Percentiles rank a stretch among this genome's conserved stretches.
These are phyloP conservation scores for Fusarium guadeloupense DNA, from an alignment of 2,329 filamentous ascomycete genomes.

Conservation along the genomic window DNA sequence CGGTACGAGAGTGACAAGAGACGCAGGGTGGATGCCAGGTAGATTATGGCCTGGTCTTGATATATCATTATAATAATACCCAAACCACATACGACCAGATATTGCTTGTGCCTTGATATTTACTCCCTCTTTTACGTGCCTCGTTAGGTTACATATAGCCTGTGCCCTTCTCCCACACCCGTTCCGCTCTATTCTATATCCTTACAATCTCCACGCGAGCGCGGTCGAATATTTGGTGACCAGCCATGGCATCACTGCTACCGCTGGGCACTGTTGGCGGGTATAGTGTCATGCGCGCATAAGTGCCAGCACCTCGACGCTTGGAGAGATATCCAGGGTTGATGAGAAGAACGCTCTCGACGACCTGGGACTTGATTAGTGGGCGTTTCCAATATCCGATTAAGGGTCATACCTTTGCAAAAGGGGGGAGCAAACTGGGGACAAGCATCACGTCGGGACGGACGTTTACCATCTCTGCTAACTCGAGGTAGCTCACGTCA, in stretches of 20 bases:
- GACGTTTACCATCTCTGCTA: conserved; percentile 90
- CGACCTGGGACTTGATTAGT: conserved; percentile 67
- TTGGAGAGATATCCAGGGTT: conserved; percentile 92
- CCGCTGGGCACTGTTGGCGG: conserved; percentile 70
- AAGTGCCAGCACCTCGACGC: conserved; percentile 84
- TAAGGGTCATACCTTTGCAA: conserved; percentile 75
- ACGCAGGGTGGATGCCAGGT: conserved; percentile 61
- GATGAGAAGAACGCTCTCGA: conserved; percentile 88
- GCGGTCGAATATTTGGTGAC: conserved; percentile 82
- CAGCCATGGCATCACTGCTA: conserved; percentile 65
- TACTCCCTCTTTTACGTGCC: conserved; percentile 23
- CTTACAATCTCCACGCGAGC: conserved; percentile 87
- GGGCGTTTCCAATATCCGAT: neutral
- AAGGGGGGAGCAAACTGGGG: conserved; percentile 84
- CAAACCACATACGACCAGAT: conserved; percentile 4
- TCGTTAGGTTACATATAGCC: conserved; percentile 33
- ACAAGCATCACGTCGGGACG: conserved; percentile 85
- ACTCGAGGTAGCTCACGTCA: conserved; percentile 84
- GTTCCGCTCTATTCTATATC: conserved; percentile 61
- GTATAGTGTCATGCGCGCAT: conserved; percentile 79
- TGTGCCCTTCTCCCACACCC: neutral
- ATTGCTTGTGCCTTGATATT: conserved; percentile 4
- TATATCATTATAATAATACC: conserved; percentile 43
- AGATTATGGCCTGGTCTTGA: conserved; percentile 17
- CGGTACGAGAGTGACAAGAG: conserved; percentile 69